Evolutionary conservation across 2,329 filamentous ascomycete species (phyloP).

Genomic region (Talaromyces sp.): DNA sequence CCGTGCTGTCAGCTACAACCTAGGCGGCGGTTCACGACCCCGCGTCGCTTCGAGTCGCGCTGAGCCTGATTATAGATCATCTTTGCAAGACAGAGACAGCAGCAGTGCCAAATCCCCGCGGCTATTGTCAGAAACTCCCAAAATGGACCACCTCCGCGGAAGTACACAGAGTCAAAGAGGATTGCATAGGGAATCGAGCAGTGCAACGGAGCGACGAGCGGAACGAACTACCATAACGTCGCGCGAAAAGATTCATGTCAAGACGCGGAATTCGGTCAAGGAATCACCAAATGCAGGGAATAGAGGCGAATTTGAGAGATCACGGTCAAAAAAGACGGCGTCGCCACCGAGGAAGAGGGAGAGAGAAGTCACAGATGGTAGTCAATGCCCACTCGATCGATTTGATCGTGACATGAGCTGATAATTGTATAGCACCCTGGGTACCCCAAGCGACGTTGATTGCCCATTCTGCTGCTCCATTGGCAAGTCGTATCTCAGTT

Average conservation of each 20-base stretch:
- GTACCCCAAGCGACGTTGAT: slow-evolving; percentile 74
- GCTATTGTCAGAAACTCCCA: slow-evolving; percentile 23
- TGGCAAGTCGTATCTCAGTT: slow-evolving; percentile 65
- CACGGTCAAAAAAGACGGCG: slow-evolving; percentile 29
- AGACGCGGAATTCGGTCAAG: slow-evolving; percentile 57
- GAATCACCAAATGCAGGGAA: slow-evolving; percentile 34
- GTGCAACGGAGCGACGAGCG: slow-evolving; percentile 38
- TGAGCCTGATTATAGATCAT: slow-evolving; percentile 12
- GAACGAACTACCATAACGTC: slow-evolving; percentile 54
- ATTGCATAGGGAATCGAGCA: slow-evolving; percentile 33
- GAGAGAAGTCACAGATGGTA: slow-evolving; percentile 32
- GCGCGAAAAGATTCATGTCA: slow-evolving; percentile 59
- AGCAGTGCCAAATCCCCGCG: slow-evolving; percentile 29
- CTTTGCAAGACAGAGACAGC: slow-evolving; percentile 28
- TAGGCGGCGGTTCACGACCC: slow-evolving; percentile 36
- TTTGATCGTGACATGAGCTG: background rate
- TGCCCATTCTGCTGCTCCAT: slow-evolving; percentile 65
- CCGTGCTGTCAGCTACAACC: slow-evolving; percentile 32
- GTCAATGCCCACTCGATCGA: slow-evolving; percentile 18
- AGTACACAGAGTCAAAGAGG: slow-evolving; percentile 33
- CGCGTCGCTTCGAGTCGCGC: slow-evolving; percentile 42
- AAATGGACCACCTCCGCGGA: slow-evolving; percentile 32
- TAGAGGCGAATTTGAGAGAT: slow-evolving; percentile 35
- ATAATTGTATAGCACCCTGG: slow-evolving; percentile 55
- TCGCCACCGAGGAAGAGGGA: slow-evolving; percentile 32